Evolutionary conservation across 2,329 filamentous ascomycete species (phyloP).

Genomic region (Aspergillus sp.): DNA sequence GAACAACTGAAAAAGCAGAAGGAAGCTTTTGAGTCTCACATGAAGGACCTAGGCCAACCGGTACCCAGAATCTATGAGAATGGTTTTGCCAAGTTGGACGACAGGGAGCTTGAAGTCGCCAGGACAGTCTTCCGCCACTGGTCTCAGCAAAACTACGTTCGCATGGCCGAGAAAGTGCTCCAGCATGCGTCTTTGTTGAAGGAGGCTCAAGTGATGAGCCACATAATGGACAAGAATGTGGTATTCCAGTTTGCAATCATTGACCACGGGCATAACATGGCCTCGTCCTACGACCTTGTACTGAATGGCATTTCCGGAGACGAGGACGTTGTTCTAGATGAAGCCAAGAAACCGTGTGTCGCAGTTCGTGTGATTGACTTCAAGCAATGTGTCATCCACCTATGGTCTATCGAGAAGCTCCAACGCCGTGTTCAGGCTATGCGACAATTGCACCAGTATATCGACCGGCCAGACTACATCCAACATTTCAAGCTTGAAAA

Average conservation of each 20-base stretch:
- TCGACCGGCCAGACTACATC: conserved; percentile 91
- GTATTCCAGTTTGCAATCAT: conserved; percentile 94
- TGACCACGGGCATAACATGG: conserved; percentile 82
- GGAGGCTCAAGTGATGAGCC: conserved; percentile 97
- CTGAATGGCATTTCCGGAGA: conserved; percentile 86
- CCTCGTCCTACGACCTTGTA: conserved; percentile 95
- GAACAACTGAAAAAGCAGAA: conserved; percentile 80
- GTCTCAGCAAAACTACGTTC: conserved; percentile 82
- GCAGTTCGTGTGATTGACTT: conserved; percentile 90
- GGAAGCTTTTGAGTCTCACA: conserved; percentile 78
- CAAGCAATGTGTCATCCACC: conserved; percentile 77
- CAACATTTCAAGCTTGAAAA: conserved; percentile 92
- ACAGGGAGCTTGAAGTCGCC: conserved; percentile 71
- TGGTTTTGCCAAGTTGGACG: conserved; percentile 59
- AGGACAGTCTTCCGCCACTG: conserved; percentile 70
- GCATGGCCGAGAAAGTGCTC: conserved; percentile 88
- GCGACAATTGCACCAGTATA: conserved; percentile 95
- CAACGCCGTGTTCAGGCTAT: conserved; percentile 84
- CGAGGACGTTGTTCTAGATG: conserved; percentile 79
- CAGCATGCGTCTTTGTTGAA: conserved; percentile 87
- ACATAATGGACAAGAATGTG: conserved; percentile 88
- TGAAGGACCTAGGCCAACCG: conserved; percentile 69
- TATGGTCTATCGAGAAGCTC: conserved; percentile 94
- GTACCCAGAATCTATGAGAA: conserved; percentile 56
- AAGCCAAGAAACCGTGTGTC: conserved; percentile 83